Percentiles rank a stretch among this genome's conserved stretches.
Conservation (phyloP, 148 eudicot species). For the Suaeda aralocaspica region DNA sequence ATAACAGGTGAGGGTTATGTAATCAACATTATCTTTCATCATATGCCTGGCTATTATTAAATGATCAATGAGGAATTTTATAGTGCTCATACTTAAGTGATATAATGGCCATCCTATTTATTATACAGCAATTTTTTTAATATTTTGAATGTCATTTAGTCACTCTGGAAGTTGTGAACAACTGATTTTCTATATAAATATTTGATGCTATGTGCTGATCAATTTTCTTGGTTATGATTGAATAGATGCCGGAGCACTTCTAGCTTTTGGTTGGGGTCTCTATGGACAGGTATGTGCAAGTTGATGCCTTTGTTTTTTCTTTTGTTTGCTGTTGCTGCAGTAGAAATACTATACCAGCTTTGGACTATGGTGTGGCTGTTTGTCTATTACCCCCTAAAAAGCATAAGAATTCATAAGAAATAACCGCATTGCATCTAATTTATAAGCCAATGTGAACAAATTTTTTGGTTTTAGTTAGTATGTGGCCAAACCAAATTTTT, state of each 20-base stretch:
- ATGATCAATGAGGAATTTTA: neutral
- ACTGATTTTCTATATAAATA: neutral
- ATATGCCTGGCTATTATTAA: neutral
- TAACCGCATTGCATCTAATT: no score
- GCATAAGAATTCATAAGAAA: no score
- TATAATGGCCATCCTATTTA: neutral
- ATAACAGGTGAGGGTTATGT: conserved; percentile 58
- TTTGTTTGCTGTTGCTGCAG: neutral
- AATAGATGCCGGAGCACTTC: conserved; percentile 90
- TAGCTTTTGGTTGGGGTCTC: conserved; percentile 96
- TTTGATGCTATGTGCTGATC: neutral
- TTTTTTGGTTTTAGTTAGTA: no score
- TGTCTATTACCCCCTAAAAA: no score
- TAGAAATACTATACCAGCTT: neutral
- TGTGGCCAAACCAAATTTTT: no score
- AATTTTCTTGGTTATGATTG: conserved; percentile 12
- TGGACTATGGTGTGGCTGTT: neutral
- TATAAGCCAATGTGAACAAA: no score
- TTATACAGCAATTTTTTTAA: neutral
- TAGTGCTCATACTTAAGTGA: neutral
- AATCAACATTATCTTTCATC: neutral
- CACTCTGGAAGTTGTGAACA: neutral
- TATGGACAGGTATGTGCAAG: conserved; percentile 83
- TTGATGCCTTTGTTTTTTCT: neutral
- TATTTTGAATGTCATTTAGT: neutral